Evolutionary conservation across 768 basidiomycete genomes (phyloP), one percentile per base, ranked within the genome.

Genomic region (Vishniacozyma victoriae): DNA sequence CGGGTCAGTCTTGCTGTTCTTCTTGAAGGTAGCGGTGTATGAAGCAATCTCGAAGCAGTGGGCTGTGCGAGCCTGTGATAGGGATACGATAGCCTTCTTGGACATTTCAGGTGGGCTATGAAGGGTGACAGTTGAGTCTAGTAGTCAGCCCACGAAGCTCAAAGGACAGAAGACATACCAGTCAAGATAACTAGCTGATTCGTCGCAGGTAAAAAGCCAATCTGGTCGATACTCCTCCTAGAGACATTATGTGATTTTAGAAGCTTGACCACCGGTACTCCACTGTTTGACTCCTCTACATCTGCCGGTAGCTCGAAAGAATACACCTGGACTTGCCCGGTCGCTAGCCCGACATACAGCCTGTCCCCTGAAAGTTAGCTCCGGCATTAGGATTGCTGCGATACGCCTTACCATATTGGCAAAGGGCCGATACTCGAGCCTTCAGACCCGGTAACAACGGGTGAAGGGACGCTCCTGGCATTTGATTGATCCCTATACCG

Each of bases 131-230:
- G 76, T 76, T 14, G 79, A 76, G 62, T 95, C 92, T 93, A 25
- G 58, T 27, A 33, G 9, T 33, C n/a, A 33, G 29, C 29, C 29
- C 29, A n/a, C n/a, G n/a, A n/a, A n/a, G n/a, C 29, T 33, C n/a
- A n/a, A 33, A 33, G 29, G 29, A n/a, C 29, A 9, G 29, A 9
- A 33, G 29, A 51, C 78, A 50, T 63, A 89, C 92, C 92, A 20
- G 87, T 86, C 3, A 97, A 78, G 4, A 86, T 76, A 2, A 88
- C 82, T 19, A 99, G 75, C 3, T 87, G 85, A 60, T 88, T 84
- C n/a, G 87, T 79, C 58, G 89, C 86, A 54, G 83, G 83, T 55
- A 96, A 78, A 44, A 83, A 85, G 0, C 84, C 87, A 2, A 99
- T 75, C 64, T 92, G 89, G 46, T 97, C 93, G 35, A 99, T 85